Evolutionary conservation across 1,284 basidiomycete species (phyloP).

Genomic region (Irpex lacteus): DNA sequence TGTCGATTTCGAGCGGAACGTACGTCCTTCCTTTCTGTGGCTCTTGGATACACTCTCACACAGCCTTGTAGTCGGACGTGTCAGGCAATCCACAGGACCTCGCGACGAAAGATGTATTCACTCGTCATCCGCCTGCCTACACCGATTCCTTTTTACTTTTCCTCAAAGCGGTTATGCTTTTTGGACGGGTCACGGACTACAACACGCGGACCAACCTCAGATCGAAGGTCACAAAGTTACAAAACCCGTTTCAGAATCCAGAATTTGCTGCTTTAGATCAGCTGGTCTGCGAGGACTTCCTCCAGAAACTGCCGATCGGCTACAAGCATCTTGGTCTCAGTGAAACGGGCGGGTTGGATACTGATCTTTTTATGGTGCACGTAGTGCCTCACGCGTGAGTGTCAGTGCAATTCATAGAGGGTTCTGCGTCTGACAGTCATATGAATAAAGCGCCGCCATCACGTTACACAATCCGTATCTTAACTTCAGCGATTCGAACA

Average conservation of each 20-base stretch:
- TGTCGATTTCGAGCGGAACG: slow-evolving; percentile 72
- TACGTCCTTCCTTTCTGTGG: slow-evolving; percentile 29
- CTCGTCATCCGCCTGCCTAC: slow-evolving; percentile 65
- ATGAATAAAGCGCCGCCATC: slow-evolving; percentile 63
- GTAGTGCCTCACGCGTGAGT: slow-evolving; percentile 79
- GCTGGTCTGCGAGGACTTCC: slow-evolving; percentile 62
- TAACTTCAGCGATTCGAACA: slow-evolving; percentile 63
- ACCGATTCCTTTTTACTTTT: slow-evolving; percentile 78
- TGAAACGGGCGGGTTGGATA: slow-evolving; percentile 63
- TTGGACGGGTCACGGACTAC: slow-evolving; percentile 79
- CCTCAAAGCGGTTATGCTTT: slow-evolving; percentile 78
- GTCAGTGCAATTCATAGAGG: not conserved
- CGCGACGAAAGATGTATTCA: slow-evolving; percentile 58
- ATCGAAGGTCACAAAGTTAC: slow-evolving; percentile 56
- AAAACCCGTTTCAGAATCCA: slow-evolving; percentile 62
- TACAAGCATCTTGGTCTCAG: slow-evolving; percentile 62
- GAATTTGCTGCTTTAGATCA: slow-evolving; percentile 69
- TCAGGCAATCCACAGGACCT: slow-evolving; percentile 73
- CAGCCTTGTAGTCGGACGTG: slow-evolving; percentile 42
- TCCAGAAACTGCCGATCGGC: slow-evolving; percentile 63
- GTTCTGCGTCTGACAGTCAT: not conserved
- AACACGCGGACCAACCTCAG: slow-evolving; percentile 71
- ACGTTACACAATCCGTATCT: slow-evolving; percentile 80
- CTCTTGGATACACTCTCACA: slow-evolving; percentile 9
- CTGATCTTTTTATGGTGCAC: slow-evolving; percentile 81